A percentile compares a stretch with the other conserved stretches of the same genome.
phyloP scores from a whole-genome alignment of 192 early-diverging fungal genomes.

The Backusella liffmaniae region DNA sequence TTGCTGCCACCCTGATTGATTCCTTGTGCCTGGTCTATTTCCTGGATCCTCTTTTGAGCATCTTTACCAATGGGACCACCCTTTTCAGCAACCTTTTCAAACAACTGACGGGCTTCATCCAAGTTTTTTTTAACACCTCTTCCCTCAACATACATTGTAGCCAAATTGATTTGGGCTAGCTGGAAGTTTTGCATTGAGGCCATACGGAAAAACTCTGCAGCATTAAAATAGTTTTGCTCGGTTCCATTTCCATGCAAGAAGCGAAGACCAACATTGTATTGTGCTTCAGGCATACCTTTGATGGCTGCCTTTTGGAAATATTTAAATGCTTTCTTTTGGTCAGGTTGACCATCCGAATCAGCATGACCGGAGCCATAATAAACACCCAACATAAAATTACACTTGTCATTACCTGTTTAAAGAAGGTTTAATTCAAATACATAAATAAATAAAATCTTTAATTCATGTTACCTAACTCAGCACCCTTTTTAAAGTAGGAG shows the following conservation, averaged over 20 bases:
- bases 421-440: too few species aligned
- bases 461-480: conserved; percentile 14
- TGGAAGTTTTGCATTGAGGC: conserved; percentile 47
- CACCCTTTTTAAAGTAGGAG: conserved; percentile 32
- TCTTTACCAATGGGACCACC: conserved; percentile 37
- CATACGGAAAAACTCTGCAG: conserved; percentile 53
- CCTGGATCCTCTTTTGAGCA: conserved; percentile 20
- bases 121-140: conserved; percentile 33
- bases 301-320: conserved; percentile 48
- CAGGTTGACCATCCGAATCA: conserved; percentile 7
- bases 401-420: conserved; percentile 27
- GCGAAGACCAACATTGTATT: conserved; percentile 48
- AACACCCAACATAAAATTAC: conserved; percentile 41
- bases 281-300: conserved; percentile 51
- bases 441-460: background rate
- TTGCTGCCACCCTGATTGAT: conserved; percentile 10
- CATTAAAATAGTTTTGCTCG: conserved; percentile 41
- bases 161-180: conserved; percentile 48
- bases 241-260: conserved; percentile 48
- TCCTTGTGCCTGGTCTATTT: conserved; percentile 7
- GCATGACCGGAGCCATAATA: conserved; percentile 25
- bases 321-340: conserved; percentile 44
- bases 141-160: conserved; percentile 35
- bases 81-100: conserved; percentile 26
- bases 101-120: conserved; percentile 23